Evolutionary conservation across 345 rosid genomes (phyloP).

Genomic region (Chamaenerion angustifolium): DNA sequence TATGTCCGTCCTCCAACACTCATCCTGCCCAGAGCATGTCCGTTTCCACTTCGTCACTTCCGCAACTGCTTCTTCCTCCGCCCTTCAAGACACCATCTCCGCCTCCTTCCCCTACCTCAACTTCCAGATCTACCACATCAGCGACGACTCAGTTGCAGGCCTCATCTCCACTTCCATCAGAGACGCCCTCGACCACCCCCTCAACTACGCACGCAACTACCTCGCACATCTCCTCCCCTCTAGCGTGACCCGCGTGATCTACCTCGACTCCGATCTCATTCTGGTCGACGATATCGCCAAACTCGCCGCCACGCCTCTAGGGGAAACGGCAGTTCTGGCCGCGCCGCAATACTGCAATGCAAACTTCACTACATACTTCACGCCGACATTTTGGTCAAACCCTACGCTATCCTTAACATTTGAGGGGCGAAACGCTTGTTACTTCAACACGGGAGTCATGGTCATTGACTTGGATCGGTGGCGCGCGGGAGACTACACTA

Average conservation of each 20-base stretch:
- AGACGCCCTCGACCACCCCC: slow-evolving; percentile 27
- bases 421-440: slow-evolving; percentile 20
- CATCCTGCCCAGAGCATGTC: slow-evolving; percentile 28
- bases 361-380: slow-evolving; percentile 23
- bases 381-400: slow-evolving; percentile 27
- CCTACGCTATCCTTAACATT: slow-evolving; percentile 19
- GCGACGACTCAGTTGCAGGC: slow-evolving; percentile 17
- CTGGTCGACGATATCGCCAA: slow-evolving; percentile 26
- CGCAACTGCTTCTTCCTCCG: slow-evolving; percentile 8
- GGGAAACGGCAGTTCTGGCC: slow-evolving; percentile 14
- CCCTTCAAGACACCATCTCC: slow-evolving; percentile 15
- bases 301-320: slow-evolving; percentile 18
- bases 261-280: slow-evolving; percentile 26
- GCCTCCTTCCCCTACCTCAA: slow-evolving; percentile 29
- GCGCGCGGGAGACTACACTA: slow-evolving; percentile 24
- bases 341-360: slow-evolving; percentile 34
- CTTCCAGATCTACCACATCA: slow-evolving; percentile 17
- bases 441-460: slow-evolving; percentile 35
- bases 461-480: slow-evolving; percentile 21
- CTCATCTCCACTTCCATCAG: slow-evolving; percentile 30
- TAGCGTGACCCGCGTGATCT: slow-evolving; percentile 16
- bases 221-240: slow-evolving; percentile 21
- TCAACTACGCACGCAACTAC: slow-evolving; percentile 31
- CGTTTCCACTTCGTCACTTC: slow-evolving; percentile 24
- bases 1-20: slow-evolving; percentile 22